Base-by-base conservation (phyloP, 148 eudicot genomes). In the Persicaria maculosa region DNA sequence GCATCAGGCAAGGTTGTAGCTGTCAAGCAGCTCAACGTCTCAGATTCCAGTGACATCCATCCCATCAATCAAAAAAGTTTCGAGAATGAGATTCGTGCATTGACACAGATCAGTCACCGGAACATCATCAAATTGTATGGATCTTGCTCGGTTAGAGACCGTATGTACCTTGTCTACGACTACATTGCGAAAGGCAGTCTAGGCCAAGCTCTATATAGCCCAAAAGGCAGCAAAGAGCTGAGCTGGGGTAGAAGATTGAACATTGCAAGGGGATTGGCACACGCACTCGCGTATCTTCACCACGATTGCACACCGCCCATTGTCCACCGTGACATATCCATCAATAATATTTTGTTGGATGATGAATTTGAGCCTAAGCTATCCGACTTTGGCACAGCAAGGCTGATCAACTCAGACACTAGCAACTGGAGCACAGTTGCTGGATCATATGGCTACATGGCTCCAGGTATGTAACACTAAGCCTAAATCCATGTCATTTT, bases 371-470 rank as follows among this genome's bases (percentile, higher is more conserved):
- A 87, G 88, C 89, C 98, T 1, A 80, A 86, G 40, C 87, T 93
- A 43, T 86, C 98, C 6, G 98, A 93, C 83, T 93, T 90, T 78
- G 98, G 98, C 70, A 91, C 96, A 2, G 92, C 96, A 1, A 90
- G 81, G 74, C 65, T 89, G 54, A 80, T 90, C 74, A 86, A 75
- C 73, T 71, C 89, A 1, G 85, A 88, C 75, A 74, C 89, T 0
- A 86, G 85, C 31, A 89, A 72, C 74, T 93, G 98, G 98, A 90
- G 89, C 10, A 76, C 83, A 4, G 88, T 86, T 77, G 98, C 93
- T 16, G 98, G 98, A n/a, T 86, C 98, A 25, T 93, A 89, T 78
- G 98, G 98, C 47, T 93, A 93, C 84, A 90, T 91, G 92, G 98
- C 96, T 74, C 98, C 98, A 71, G 98, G 96, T 89, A 88, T 71